Evolutionary conservation across 768 basidiomycete genomes (phyloP).

Genomic region (Trametes elegans): DNA sequence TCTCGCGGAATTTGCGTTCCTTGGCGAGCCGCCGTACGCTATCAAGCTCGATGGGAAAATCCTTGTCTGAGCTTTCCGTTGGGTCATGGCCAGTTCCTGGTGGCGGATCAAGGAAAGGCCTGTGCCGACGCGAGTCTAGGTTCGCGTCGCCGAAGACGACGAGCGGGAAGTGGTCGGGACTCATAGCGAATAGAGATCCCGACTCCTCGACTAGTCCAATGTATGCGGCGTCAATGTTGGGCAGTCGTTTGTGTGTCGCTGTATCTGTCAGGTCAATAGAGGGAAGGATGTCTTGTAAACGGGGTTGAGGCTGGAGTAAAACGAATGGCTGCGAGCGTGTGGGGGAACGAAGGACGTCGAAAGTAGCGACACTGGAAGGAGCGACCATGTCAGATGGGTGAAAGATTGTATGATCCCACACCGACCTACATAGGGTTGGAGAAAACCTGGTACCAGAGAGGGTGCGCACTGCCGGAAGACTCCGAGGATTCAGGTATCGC

Average conservation of each 20-base stretch:
- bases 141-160: conserved; percentile 65
- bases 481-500: conserved; percentile 30
- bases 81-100: conserved; percentile 26
- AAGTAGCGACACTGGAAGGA: conserved; percentile 68
- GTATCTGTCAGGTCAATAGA: conserved; percentile 33
- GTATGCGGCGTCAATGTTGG: conserved; percentile 66
- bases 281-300: conserved; percentile 70
- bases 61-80: conserved; percentile 21
- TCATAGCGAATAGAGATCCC: conserved; percentile 82
- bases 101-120: conserved; percentile 34
- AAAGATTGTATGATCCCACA: background rate
- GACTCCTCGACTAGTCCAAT: conserved; percentile 75
- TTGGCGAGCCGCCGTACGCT: conserved; percentile 35
- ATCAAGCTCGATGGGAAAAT: conserved; percentile 44
- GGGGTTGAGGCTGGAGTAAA: conserved; percentile 82
- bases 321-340: conserved; percentile 65
- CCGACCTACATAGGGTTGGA: conserved; percentile 64
- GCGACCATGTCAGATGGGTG: background rate
- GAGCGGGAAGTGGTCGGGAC: conserved; percentile 76
- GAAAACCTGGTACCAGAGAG: conserved; percentile 62
- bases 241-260: conserved; percentile 40
- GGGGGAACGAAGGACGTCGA: conserved; percentile 62
- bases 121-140: background rate
- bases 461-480: conserved; percentile 34
- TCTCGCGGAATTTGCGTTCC: conserved; percentile 41